Base-by-base conservation (phyloP, 805 yeast genomes). In the Zygosaccharomyces lentus region DNA sequence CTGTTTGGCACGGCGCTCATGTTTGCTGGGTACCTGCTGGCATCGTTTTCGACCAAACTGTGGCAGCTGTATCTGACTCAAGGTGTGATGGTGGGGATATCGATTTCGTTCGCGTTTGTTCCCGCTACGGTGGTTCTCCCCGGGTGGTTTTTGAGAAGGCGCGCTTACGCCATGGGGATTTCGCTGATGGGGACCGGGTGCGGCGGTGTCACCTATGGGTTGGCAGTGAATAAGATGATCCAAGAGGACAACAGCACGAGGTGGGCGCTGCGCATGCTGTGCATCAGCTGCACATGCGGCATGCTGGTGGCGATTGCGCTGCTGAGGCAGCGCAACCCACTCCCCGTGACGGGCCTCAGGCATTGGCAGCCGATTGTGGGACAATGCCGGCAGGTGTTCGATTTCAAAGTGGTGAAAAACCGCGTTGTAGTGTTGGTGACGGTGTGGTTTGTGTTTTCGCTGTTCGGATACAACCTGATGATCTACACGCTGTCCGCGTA, bases 51-150 rank as follows among this genome's bases (percentile, higher is more conserved):
- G 1, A 74, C 71, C 2, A 68, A 71, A 31, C 57, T 80, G 16
- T 84, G 90, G 89, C 81, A 85, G 50, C 57, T 85, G 10, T 81
- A 74, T 55, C 61, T 81, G 34, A 77, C 87, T 6, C 90, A 84
- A 63, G 90, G 91, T 24, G 68, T 82, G 2, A 49, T 84, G 35
- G 75, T 74, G 43, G 84, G 88, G 26, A 57, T 76, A 26, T 60
- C 70, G 0, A 69, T 70, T 29, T 79, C 87, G 0, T 59, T 79
- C 12, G 68, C 80, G 29, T 75, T 78, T 43, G 71, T 80, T 2
- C 84, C 91, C 1, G 80, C 78, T 4, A 66, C 80, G 16, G 72
- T 80, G 2, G 63, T 83, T 10, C 56, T 84, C 21, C 88, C 89
- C 0, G 86, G 80, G 45, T 84, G 86, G 84, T 85, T 85, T 59